phyloP scores from a whole-genome alignment of 1,139 yeast genomes.

The Lodderomyces parapsilosis region DNA sequence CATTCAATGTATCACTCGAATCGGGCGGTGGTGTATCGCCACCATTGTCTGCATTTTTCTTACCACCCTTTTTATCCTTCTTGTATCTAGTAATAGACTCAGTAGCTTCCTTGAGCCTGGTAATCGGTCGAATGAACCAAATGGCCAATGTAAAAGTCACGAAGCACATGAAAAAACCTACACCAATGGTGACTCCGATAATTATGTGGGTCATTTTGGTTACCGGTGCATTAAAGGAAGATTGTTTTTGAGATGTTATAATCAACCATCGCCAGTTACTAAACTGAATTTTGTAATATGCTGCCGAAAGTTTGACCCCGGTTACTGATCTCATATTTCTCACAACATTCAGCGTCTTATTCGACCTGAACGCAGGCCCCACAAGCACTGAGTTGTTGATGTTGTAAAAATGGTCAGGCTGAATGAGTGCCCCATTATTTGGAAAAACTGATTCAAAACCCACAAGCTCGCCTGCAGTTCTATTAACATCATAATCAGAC shows the following conservation, averaged over 20 bases:
- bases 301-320: constrained; percentile 59
- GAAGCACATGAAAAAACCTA: constrained; percentile 71
- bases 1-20: constrained; percentile 4
- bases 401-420: constrained; percentile 4
- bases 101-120: constrained; percentile 78
- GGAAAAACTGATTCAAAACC: constrained; percentile 9
- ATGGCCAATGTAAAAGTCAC: constrained; percentile 82
- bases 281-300: constrained; percentile 58
- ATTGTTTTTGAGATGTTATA: constrained; percentile 61
- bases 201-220: constrained; percentile 63
- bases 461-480: constrained; percentile 9
- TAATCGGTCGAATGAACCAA: constrained; percentile 81
- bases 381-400: constrained; percentile 3
- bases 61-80: constrained; percentile 18
- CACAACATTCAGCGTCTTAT: constrained; percentile 14
- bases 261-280: constrained; percentile 62
- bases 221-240: constrained; percentile 63
- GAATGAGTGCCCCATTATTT: neutral
- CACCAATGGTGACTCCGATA: constrained; percentile 76
- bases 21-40: neutral
- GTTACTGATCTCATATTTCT: constrained; percentile 45
- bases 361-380: neutral
- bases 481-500: constrained; percentile 7
- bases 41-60: neutral
- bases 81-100: constrained; percentile 52